Percentiles rank a stretch among this genome's conserved stretches.
Evolutionary conservation across 2,329 filamentous ascomycete species (phyloP).

Genomic region (Botrytis deweyae): DNA sequence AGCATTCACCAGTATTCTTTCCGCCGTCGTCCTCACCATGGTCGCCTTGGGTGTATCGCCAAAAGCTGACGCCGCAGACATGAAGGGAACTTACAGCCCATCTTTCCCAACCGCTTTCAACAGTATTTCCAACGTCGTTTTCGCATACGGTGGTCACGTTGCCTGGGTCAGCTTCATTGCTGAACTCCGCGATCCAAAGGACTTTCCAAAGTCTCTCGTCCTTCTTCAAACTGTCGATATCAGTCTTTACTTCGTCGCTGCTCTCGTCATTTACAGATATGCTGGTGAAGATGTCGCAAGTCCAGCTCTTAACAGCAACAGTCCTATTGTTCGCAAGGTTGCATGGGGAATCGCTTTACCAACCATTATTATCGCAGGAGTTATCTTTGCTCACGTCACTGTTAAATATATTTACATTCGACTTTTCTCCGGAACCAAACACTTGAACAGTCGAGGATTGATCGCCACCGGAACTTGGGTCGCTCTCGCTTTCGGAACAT

Average conservation of each 20-base stretch:
- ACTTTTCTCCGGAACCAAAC: conserved; percentile 54
- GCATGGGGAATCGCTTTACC: conserved; percentile 68
- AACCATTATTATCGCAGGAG: conserved; percentile 69
- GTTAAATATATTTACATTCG: conserved; percentile 66
- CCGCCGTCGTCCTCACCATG: conserved; percentile 57
- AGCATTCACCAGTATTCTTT: conserved; percentile 56
- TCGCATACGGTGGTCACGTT: conserved; percentile 59
- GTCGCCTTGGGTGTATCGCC: conserved; percentile 44
- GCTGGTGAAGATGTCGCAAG: conserved; percentile 60
- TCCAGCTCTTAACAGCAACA: conserved; percentile 62
- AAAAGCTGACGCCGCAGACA: background rate
- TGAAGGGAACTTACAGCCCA: conserved; percentile 43
- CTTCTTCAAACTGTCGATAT: conserved; percentile 60
- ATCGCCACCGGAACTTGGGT: conserved; percentile 57
- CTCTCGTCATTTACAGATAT: conserved; percentile 63
- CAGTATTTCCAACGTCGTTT: conserved; percentile 56
- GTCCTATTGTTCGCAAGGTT: conserved; percentile 55
- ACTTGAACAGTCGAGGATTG: conserved; percentile 45
- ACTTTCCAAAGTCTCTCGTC: conserved; percentile 58
- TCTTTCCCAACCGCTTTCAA: conserved; percentile 47
- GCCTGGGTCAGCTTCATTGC: conserved; percentile 60
- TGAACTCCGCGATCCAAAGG: conserved; percentile 55
- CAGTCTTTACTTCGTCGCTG: conserved; percentile 54
- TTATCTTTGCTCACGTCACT: conserved; percentile 67
- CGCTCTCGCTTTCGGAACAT: conserved; percentile 53